A percentile compares a stretch with the other conserved stretches of the same genome.
Conservation (phyloP, 2,329 filamentous ascomycete genomes). For the Arthroderma uncinatum region DNA sequence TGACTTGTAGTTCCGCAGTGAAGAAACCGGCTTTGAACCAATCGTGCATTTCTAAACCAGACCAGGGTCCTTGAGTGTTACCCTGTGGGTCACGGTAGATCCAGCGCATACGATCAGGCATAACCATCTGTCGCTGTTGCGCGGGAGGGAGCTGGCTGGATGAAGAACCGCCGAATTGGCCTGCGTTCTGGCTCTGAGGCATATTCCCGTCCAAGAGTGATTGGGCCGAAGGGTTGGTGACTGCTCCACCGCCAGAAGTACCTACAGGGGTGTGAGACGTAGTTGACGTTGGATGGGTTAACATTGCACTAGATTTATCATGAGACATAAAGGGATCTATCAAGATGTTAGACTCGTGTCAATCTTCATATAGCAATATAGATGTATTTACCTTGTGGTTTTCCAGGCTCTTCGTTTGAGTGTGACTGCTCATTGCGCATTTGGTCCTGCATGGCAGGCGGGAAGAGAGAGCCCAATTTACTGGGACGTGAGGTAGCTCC, state of each 20-base stretch:
- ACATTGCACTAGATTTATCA: conserved; percentile 25
- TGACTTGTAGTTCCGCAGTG: conserved; percentile 84
- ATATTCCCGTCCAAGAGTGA: conserved; percentile 22
- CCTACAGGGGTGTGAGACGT: conserved; percentile 28
- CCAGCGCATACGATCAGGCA: conserved; percentile 98
- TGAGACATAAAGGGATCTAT: conserved; percentile 22
- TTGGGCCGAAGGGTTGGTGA: conserved; percentile 24
- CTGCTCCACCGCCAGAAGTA: conserved; percentile 20
- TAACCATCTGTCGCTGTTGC: conserved; percentile 84
- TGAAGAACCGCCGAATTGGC: conserved; percentile 29
- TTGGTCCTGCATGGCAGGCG: conserved; percentile 78
- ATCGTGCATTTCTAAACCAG: conserved; percentile 96
- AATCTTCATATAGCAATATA: conserved; percentile 24
- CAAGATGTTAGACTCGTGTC: conserved; percentile 11
- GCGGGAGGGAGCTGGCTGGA: conserved; percentile 56
- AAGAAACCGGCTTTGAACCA: conserved; percentile 99
- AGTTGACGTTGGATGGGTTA: conserved; percentile 22
- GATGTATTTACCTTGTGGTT: conserved; percentile 43
- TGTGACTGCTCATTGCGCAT: conserved; percentile 55
- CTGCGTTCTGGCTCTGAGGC: conserved; percentile 26
- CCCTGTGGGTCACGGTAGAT: conserved; percentile 94
- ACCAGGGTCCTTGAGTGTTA: conserved; percentile 86
- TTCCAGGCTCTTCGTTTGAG: conserved; percentile 52
- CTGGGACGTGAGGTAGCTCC: conserved; percentile 64
- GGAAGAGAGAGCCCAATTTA: conserved; percentile 80